Evolutionary conservation across 495 filamentous ascomycete genomes (phyloP).

Genomic region (Jackrogersella minutella): DNA sequence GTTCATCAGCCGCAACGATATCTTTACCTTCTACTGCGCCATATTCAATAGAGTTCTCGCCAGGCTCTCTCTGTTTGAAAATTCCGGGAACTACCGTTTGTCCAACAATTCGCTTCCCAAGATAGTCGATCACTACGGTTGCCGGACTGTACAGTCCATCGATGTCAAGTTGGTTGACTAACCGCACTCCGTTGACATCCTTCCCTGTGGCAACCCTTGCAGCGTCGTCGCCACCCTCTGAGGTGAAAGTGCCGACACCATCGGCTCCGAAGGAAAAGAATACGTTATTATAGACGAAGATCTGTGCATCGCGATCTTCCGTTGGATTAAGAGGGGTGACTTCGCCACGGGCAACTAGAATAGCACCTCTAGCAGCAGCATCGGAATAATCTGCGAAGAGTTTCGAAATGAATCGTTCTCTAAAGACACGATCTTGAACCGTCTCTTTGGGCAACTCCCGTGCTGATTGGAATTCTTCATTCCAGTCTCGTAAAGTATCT

Average conservation of each 20-base stretch:
- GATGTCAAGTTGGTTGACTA: slow-evolving; percentile 97
- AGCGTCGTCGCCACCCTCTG: slow-evolving; percentile 96
- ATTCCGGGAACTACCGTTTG: slow-evolving; percentile 99
- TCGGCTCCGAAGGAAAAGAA: slow-evolving; percentile 99
- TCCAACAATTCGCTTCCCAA: slow-evolving; percentile 95
- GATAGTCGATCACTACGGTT: slow-evolving; percentile 95
- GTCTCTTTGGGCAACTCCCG: slow-evolving; percentile 90
- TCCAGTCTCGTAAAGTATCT: slow-evolving; percentile 96
- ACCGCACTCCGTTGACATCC: slow-evolving; percentile 90
- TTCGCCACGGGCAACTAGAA: slow-evolving; percentile 91
- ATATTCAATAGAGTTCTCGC: slow-evolving; percentile 98
- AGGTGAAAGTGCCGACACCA: slow-evolving; percentile 95
- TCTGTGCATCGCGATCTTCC: slow-evolving; percentile 90
- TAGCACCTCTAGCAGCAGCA: slow-evolving; percentile 90
- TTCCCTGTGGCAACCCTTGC: slow-evolving; percentile 96
- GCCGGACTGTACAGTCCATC: slow-evolving; percentile 92
- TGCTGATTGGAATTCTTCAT: slow-evolving; percentile 98
- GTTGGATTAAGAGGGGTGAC: slow-evolving; percentile 97
- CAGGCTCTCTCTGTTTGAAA: slow-evolving; percentile 97
- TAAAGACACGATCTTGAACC: slow-evolving; percentile 95
- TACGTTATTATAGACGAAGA: slow-evolving; percentile 99
- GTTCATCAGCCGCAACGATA: slow-evolving; percentile 85
- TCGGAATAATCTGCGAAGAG: slow-evolving; percentile 98
- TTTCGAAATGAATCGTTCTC: slow-evolving; percentile 92
- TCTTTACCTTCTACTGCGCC: slow-evolving; percentile 98